These are phyloP conservation scores for Penicillium sp. DNA, from an alignment of 2,329 filamentous ascomycete genomes.

Conservation along the genomic window DNA sequence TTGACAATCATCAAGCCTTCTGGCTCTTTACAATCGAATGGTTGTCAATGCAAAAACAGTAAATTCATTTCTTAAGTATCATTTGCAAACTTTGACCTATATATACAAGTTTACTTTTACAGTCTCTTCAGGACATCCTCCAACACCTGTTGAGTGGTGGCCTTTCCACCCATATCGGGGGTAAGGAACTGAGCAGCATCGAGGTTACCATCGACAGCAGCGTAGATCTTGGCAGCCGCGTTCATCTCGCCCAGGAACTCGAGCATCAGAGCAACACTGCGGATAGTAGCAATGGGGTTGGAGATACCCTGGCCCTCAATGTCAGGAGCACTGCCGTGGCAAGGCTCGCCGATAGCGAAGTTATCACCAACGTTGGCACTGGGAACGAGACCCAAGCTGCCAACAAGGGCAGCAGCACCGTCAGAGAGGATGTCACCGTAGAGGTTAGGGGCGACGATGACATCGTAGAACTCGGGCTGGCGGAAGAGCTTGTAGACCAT, in stretches of 20 bases:
- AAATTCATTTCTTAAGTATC: conserved; percentile 4
- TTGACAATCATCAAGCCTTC: neutral
- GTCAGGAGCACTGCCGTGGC: conserved; percentile 93
- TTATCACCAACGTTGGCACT: conserved; percentile 91
- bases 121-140: conserved; percentile 81
- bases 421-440: conserved; percentile 97
- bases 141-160: conserved; percentile 81
- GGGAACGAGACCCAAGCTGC: conserved; percentile 86
- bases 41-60: neutral
- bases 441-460: conserved; percentile 95
- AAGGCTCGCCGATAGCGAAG: conserved; percentile 96
- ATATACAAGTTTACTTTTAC: conserved; percentile 47
- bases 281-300: conserved; percentile 92
- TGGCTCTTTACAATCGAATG: neutral
- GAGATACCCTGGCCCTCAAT: conserved; percentile 91
- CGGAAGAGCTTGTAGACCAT: conserved; percentile 99
- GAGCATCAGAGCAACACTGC: conserved; percentile 90
- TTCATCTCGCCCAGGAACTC: conserved; percentile 88
- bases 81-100: conserved; percentile 10
- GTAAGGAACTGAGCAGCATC: conserved; percentile 78
- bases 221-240: conserved; percentile 86
- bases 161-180: conserved; percentile 85
- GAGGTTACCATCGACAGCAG: conserved; percentile 85
- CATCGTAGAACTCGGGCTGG: conserved; percentile 90
- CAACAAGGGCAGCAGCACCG: conserved; percentile 89